Percentiles rank a stretch among this genome's conserved stretches.
phyloP scores from a whole-genome alignment of 345 rosid genomes.

The Hibiscus tridactylites region DNA sequence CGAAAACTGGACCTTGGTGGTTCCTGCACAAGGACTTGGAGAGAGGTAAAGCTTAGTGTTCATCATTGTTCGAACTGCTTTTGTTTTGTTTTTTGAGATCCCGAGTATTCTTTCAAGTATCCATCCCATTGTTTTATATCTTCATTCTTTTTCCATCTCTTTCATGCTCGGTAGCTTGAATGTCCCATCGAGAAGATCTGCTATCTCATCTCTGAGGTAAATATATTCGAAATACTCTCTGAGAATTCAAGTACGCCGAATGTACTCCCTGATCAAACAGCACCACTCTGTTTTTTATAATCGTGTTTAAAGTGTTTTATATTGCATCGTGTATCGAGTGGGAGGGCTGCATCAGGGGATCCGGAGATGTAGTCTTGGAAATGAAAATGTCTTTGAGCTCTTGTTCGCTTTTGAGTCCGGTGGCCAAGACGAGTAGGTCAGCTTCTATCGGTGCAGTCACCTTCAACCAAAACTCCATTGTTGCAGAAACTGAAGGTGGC shows the following conservation, averaged over 20 bases:
- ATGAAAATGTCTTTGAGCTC: conserved; percentile 23
- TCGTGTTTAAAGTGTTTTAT: neutral
- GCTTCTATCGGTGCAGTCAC: conserved; percentile 14
- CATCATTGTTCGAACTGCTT: neutral
- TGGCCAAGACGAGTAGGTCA: conserved; percentile 23
- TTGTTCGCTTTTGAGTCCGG: conserved; percentile 22
- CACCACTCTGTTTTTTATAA: neutral
- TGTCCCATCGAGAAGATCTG: conserved; percentile 16
- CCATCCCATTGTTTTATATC: conserved; percentile 19
- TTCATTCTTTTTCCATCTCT: conserved; percentile 19
- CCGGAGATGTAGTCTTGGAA: conserved; percentile 13
- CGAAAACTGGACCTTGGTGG: conserved; percentile 92
- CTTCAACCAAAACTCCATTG: conserved; percentile 15
- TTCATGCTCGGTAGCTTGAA: conserved; percentile 20
- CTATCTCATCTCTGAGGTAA: conserved; percentile 20
- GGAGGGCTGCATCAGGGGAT: conserved; percentile 12
- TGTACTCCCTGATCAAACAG: conserved; percentile 17
- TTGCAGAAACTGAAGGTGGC: conserved; percentile 17
- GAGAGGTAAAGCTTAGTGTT: conserved; percentile 12
- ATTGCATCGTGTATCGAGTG: conserved; percentile 7
- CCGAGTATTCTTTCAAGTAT: conserved; percentile 15
- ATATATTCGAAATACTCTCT: conserved; percentile 20
- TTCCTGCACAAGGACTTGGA: conserved; percentile 56
- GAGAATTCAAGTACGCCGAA: conserved; percentile 24
- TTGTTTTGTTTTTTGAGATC: neutral